Conservation (phyloP, 2,329 filamentous ascomycete species). For the Apiospora arundinis region DNA sequence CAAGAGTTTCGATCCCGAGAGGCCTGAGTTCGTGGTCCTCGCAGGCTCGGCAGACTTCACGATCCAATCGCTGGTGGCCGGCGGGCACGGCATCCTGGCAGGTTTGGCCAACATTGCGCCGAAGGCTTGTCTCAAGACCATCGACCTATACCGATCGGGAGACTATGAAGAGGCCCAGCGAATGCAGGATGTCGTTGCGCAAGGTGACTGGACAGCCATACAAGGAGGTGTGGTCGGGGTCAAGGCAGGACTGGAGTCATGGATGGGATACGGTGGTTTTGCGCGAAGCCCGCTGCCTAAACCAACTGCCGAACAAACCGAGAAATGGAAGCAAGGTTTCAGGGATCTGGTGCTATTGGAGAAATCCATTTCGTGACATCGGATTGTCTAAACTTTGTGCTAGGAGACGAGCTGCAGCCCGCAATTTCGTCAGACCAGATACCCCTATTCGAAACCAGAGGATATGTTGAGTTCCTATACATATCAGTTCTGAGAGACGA, state of each 20-base stretch:
- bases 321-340: constrained; percentile 62
- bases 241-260: constrained; percentile 71
- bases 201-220: constrained; percentile 76
- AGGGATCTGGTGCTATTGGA: constrained; percentile 58
- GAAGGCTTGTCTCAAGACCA: constrained; percentile 66
- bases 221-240: constrained; percentile 74
- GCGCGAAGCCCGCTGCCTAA: constrained; percentile 56
- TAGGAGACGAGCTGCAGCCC: not conserved
- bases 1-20: constrained; percentile 40
- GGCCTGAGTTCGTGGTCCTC: constrained; percentile 69
- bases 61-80: constrained; percentile 70
- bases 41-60: constrained; percentile 78
- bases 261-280: constrained; percentile 71
- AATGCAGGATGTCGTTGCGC: constrained; percentile 69
- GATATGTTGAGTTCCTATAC: not conserved
- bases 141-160: constrained; percentile 65
- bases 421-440: not conserved
- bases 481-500: not conserved
- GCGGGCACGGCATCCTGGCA: constrained; percentile 74
- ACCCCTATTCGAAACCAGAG: not conserved
- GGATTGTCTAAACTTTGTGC: constrained; percentile 28
- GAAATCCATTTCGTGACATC: constrained; percentile 48
- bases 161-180: constrained; percentile 64
- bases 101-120: constrained; percentile 76
- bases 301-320: constrained; percentile 55